Evolutionary conservation across 352 stramenopile genomes (phyloP).

Genomic region (Pythium guiyangense): DNA sequence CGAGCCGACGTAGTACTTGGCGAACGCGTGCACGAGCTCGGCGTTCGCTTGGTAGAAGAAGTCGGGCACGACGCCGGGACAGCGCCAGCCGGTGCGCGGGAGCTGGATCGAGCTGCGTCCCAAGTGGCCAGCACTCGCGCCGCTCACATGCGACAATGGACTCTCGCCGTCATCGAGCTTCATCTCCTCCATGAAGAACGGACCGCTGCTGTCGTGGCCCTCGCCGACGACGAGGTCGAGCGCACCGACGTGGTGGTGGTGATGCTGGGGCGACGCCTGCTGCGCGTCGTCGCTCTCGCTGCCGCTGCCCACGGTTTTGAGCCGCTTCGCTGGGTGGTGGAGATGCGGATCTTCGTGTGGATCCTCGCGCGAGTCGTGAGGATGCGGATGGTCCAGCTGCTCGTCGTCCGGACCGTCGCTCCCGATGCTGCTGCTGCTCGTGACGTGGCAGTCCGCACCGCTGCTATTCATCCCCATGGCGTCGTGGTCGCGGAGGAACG

Average conservation of each 20-base stretch:
- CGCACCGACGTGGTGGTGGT: neutral
- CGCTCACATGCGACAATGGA: neutral
- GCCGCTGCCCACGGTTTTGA: slow-evolving; percentile 13
- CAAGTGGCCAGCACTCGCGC: neutral
- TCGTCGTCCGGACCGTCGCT: neutral
- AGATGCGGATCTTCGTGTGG: too few relatives aligned
- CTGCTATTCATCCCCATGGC: slow-evolving; percentile 1
- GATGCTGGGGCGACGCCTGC: neutral
- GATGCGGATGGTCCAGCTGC: neutral
- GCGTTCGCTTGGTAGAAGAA: slow-evolving; percentile 44
- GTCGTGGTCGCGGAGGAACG: slow-evolving; percentile 10
- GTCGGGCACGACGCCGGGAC: slow-evolving; percentile 51
- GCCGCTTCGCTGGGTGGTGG: slow-evolving; percentile 15
- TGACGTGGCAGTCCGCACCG: neutral
- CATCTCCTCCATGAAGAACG: slow-evolving; percentile 29
- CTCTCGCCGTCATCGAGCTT: slow-evolving; percentile 12
- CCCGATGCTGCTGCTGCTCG: neutral
- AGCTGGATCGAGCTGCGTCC: slow-evolving; percentile 25
- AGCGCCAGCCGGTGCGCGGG: slow-evolving; percentile 51
- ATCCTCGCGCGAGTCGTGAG: too few relatives aligned
- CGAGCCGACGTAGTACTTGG: slow-evolving; percentile 57
- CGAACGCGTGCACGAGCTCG: slow-evolving; percentile 56
- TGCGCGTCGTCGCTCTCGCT: slow-evolving; percentile 15
- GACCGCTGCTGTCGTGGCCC: slow-evolving; percentile 1
- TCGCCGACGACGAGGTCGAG: slow-evolving; percentile 11